phyloP scores from a whole-genome alignment of 768 basidiomycete species.

The Russula virescens region DNA sequence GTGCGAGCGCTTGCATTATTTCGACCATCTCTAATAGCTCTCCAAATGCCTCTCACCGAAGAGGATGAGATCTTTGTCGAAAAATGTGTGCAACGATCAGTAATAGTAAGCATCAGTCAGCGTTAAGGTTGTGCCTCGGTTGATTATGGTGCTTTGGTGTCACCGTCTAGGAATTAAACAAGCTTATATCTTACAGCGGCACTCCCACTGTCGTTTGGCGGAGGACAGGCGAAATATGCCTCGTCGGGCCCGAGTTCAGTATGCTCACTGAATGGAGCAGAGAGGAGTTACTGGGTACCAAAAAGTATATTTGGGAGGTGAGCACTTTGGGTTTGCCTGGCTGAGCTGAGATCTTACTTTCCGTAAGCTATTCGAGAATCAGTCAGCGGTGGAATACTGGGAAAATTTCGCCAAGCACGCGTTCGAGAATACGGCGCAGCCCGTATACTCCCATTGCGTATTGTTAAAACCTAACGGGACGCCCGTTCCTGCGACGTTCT shows the following conservation, averaged over 20 bases:
- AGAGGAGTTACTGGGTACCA: slow-evolving; percentile 64
- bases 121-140: slow-evolving; percentile 8
- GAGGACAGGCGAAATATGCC: slow-evolving; percentile 94
- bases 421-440: slow-evolving; percentile 95
- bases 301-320: slow-evolving; percentile 66
- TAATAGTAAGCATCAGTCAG: slow-evolving; percentile 54
- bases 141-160: slow-evolving; percentile 4
- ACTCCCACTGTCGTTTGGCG: slow-evolving; percentile 98
- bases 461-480: slow-evolving; percentile 79
- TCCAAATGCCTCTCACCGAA: slow-evolving; percentile 95
- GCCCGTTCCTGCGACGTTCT: slow-evolving; percentile 88
- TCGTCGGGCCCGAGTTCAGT: slow-evolving; percentile 94
- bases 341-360: slow-evolving; percentile 9
- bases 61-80: slow-evolving; percentile 97
- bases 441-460: slow-evolving; percentile 89
- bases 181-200: slow-evolving; percentile 93
- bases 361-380: slow-evolving; percentile 83
- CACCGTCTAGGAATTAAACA: slow-evolving; percentile 76
- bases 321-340: background rate
- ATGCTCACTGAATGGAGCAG: slow-evolving; percentile 88
- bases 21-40: slow-evolving; percentile 91
- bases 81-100: slow-evolving; percentile 88
- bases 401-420: slow-evolving; percentile 96
- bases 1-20: slow-evolving; percentile 93
- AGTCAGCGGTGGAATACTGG: slow-evolving; percentile 93